These are phyloP conservation scores for Nepenthes alata DNA, from an alignment of 179 eudicot species.

Conservation along the genomic window DNA sequence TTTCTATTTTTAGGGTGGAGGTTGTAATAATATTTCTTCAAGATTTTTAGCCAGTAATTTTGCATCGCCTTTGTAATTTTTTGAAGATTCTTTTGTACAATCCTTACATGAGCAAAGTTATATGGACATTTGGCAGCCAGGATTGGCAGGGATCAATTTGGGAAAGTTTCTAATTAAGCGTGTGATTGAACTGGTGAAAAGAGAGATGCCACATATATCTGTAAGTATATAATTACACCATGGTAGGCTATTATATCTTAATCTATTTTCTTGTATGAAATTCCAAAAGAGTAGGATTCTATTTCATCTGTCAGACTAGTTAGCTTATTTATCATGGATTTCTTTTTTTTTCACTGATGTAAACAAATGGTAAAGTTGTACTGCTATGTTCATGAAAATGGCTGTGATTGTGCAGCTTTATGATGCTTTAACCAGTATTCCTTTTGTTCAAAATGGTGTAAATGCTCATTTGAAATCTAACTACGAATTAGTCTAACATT, in stretches of 20 bases:
- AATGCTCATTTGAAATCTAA: too few species aligned
- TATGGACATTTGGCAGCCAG: conserved; percentile 54
- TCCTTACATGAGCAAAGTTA: conserved; percentile 3
- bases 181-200: conserved; percentile 79
- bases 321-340: neutral
- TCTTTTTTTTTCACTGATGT: neutral
- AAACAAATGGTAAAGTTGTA: too few species aligned
- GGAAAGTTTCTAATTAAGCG: conserved; percentile 97
- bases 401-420: too few species aligned
- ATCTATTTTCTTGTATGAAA: too few species aligned
- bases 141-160: conserved; percentile 82
- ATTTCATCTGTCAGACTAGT: neutral
- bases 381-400: too few species aligned
- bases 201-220: conserved; percentile 75
- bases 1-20: too few species aligned
- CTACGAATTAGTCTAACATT: too few species aligned
- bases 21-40: too few species aligned
- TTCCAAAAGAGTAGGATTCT: neutral
- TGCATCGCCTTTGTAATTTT: neutral
- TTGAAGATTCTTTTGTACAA: too few species aligned
- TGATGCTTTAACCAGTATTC: too few species aligned
- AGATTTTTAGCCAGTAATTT: too few species aligned
- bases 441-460: too few species aligned
- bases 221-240: conserved; percentile 32
- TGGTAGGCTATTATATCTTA: neutral